A percentile compares a stretch with the other conserved stretches of the same genome.
Evolutionary conservation across 148 eudicot species (phyloP).

Genomic region (Spergularia marina): DNA sequence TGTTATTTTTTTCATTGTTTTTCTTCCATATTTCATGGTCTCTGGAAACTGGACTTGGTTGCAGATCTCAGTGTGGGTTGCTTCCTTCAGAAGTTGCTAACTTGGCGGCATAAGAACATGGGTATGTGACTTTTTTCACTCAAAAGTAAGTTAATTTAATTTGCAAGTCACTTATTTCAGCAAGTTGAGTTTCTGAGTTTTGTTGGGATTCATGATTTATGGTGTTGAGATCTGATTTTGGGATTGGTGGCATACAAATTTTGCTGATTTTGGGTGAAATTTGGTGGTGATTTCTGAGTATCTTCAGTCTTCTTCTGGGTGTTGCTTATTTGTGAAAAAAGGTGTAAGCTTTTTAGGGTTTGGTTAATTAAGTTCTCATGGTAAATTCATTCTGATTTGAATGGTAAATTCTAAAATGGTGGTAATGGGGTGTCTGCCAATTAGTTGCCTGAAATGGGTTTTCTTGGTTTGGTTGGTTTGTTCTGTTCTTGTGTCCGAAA

Average conservation of each 20-base stretch:
- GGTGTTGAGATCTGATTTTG: constrained; percentile 34
- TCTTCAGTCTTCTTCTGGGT: neutral
- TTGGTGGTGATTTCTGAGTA: constrained; percentile 3
- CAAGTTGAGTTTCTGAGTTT: constrained; percentile 14
- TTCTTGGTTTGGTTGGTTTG: constrained; percentile 45
- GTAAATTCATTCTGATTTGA: constrained; percentile 17
- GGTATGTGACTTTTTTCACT: constrained; percentile 26
- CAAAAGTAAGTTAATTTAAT: constrained; percentile 19
- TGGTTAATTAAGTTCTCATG: constrained; percentile 12
- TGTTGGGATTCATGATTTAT: constrained; percentile 25
- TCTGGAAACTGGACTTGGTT: constrained; percentile 7
- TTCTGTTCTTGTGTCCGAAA: constrained; percentile 37
- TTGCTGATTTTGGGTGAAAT: constrained; percentile 17
- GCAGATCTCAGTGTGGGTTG: constrained; percentile 33
- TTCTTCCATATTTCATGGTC: constrained; percentile 21
- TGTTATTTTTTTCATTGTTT: neutral
- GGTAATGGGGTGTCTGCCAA: constrained; percentile 26
- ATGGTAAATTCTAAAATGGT: constrained; percentile 25
- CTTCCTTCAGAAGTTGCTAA: constrained; percentile 38
- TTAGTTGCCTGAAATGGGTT: constrained; percentile 45
- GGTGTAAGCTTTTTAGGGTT: constrained; percentile 22
- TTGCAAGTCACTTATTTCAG: constrained; percentile 6
- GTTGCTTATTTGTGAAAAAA: constrained; percentile 19
- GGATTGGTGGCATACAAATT: constrained; percentile 23
- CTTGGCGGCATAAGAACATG: constrained; percentile 32